phyloP scores from a whole-genome alignment of 345 rosid genomes.

The Salix purpurea region DNA sequence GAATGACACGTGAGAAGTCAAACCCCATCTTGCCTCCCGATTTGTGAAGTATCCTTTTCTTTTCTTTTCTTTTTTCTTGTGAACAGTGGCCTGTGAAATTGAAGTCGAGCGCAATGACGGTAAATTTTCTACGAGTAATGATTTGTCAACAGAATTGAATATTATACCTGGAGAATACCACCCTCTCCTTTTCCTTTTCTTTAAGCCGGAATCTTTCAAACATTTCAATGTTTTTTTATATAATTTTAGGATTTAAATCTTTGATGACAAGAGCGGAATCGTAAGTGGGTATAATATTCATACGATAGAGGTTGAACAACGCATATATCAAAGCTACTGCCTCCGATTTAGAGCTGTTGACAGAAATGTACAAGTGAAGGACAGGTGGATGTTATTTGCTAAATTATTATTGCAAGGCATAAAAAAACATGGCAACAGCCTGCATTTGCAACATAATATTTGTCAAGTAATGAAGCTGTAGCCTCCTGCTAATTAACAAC shows the following conservation, averaged over 20 bases:
- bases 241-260: too few relatives aligned
- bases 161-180: neutral
- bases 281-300: too few relatives aligned
- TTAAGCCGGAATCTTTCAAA: neutral
- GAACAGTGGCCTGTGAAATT: too few relatives aligned
- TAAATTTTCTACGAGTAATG: too few relatives aligned
- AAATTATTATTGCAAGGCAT: neutral
- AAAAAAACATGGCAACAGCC: neutral
- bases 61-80: too few relatives aligned
- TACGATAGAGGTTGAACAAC: neutral
- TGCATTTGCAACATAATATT: neutral
- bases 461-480: neutral
- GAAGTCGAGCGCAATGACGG: too few relatives aligned
- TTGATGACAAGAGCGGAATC: neutral
- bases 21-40: too few relatives aligned
- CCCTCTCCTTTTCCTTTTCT: neutral
- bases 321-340: neutral
- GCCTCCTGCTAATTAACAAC: neutral
- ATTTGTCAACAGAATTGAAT: neutral
- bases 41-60: too few relatives aligned
- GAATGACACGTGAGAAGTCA: too few relatives aligned
- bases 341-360: slow-evolving; percentile 2
- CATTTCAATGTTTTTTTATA: too few relatives aligned
- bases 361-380: neutral
- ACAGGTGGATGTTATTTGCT: neutral